These are phyloP conservation scores for Diaporthe vexans DNA, from an alignment of 2,329 filamentous ascomycete genomes.

Conservation along the genomic window DNA sequence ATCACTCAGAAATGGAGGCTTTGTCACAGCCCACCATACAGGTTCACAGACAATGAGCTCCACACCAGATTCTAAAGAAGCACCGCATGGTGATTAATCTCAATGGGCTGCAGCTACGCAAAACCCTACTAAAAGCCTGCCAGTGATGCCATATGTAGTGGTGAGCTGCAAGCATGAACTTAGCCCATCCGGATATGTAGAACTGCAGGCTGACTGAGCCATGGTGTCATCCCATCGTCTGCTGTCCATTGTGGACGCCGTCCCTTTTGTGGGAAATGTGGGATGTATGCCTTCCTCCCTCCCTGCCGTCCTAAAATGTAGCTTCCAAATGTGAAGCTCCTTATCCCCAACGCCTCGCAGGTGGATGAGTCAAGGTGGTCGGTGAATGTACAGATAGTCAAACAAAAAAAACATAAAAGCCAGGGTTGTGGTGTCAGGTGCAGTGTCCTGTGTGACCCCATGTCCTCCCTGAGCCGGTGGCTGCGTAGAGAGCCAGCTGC, in stretches of 20 bases:
- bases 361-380: conserved; percentile 10
- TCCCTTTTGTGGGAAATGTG: background rate
- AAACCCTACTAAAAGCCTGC: conserved; percentile 9
- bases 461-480: too few species aligned
- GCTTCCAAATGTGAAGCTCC: conserved; percentile 3
- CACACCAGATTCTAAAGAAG: background rate
- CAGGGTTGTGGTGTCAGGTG: background rate
- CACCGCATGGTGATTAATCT: conserved; percentile 5
- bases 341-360: conserved; percentile 35
- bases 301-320: conserved; percentile 3
- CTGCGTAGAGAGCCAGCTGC: background rate
- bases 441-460: background rate
- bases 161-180: background rate
- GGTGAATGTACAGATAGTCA: conserved; percentile 26
- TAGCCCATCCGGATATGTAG: background rate
- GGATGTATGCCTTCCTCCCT: background rate
- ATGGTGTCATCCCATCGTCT: background rate
- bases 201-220: background rate
- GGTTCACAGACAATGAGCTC: too few species aligned
- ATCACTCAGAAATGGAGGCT: background rate
- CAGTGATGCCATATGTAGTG: background rate
- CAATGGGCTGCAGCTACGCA: conserved; percentile 8
- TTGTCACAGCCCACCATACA: background rate
- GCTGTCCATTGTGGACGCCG: background rate
- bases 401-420: background rate